phyloP scores from a whole-genome alignment of 768 basidiomycete genomes.

The Dioszegia aurantiaca region DNA sequence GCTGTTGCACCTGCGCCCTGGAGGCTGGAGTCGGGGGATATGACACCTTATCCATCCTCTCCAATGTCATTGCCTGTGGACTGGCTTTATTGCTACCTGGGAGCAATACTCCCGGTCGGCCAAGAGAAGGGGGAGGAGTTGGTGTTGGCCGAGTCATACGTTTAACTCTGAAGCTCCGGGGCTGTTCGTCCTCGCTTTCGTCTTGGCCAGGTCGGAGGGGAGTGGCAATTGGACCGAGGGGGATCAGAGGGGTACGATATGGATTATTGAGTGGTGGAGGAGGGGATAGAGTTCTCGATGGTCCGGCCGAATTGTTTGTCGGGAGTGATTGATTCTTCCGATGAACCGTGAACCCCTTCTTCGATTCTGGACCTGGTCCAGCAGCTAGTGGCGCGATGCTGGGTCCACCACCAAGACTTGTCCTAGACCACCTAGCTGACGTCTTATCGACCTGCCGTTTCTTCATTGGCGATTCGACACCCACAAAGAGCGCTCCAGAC shows the following conservation, averaged over 20 bases:
- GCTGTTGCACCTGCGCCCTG: not conserved
- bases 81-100: not conserved
- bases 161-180: constrained; percentile 22
- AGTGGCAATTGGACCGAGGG: constrained; percentile 6
- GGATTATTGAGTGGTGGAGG: not conserved
- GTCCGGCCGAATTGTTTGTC: too few species aligned
- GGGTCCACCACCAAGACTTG: constrained; percentile 10
- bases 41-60: not conserved
- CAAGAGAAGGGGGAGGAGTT: not conserved
- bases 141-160: not conserved
- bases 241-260: not conserved
- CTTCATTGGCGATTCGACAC: constrained; percentile 28
- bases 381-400: too few species aligned
- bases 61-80: not conserved
- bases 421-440: constrained; percentile 15
- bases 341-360: constrained; percentile 24
- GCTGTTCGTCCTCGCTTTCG: not conserved
- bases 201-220: not conserved
- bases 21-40: not conserved
- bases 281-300: not conserved
- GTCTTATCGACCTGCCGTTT: not conserved
- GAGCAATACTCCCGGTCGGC: not conserved
- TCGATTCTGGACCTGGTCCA: constrained; percentile 10
- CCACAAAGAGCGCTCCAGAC: constrained; percentile 39
- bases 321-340: not conserved